Evolutionary conservation across 352 stramenopile genomes (phyloP), one percentile per base, ranked within the genome.

Genomic region (Blastocystis sp.): DNA sequence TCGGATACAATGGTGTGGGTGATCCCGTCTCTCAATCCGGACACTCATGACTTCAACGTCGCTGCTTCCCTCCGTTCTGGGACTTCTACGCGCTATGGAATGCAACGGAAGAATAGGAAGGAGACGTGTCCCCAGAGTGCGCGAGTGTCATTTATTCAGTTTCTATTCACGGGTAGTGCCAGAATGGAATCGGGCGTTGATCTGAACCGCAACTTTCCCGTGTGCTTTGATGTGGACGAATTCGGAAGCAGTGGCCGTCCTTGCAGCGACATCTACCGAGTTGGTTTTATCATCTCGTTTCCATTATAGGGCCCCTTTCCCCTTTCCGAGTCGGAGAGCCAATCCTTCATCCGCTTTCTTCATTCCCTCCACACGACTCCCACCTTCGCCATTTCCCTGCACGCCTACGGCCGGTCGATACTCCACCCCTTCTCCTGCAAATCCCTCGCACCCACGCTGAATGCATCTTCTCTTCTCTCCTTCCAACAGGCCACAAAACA

Each of bases 151-250:
- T n/a, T 70, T 69, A 14, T n/a, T 0, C 52, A 1, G 1, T 56
- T 7, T 3, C 5, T 38, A 2, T 43, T 84, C 66, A 48, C 52
- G 4, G 0, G 40, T 69, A 84, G 74, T 2, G 19, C 4, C 11
- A 41, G 53, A 1, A 62, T 23, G 9, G 74, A 84, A 69, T 17
- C 65, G n/a, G 74, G 74, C 7, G 38, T 84, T 14, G 74, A 84
- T 84, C 61, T 84, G 38, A 84, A 84, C 48, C 74, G 74, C 14
- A 84, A 84, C 53, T 84, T 84, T 23, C 74, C 74, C 61, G 53
- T 84, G 10, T 84, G 74, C 38, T 84, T 84, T 67, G 74, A 67
- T 41, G 23, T 84, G 10, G 74, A 84, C 34, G 56, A 84, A 38
- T 28, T 69, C 38, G 74, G 74, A 19, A 84, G 74, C 61, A 69